phyloP scores from a whole-genome alignment of 225 moss, liverwort and hornwort genomes.

The Antitrichia curtipendula region DNA sequence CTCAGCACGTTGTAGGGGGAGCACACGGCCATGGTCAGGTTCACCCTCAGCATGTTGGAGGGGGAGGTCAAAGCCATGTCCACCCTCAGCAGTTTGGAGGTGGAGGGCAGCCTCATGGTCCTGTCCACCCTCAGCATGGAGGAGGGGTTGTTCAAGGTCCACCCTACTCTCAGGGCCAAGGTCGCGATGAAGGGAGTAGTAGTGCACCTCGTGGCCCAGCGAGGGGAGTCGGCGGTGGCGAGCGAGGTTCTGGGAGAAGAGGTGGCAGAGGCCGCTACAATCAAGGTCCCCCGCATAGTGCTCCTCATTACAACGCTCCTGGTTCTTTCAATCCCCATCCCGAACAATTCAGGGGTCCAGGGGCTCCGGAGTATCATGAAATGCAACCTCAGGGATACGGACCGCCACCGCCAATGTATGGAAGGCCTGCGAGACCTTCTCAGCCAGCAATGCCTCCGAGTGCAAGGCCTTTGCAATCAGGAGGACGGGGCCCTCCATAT shows the following conservation, averaged over 20 bases:
- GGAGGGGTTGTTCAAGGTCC: slow-evolving; percentile 7
- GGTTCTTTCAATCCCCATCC: slow-evolving; percentile 21
- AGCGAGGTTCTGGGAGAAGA: slow-evolving; percentile 41
- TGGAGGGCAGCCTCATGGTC: not conserved
- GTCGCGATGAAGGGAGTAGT: not conserved
- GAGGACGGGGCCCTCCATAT: slow-evolving; percentile 10
- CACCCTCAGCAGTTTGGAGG: slow-evolving; percentile 10
- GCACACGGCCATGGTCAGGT: slow-evolving; percentile 3
- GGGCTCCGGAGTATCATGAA: slow-evolving; percentile 12
- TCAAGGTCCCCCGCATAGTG: slow-evolving; percentile 3
- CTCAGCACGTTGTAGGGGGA: not conserved
- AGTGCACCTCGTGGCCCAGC: slow-evolving; percentile 11
- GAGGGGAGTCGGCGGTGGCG: slow-evolving; percentile 34
- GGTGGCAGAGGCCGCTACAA: slow-evolving; percentile 43
- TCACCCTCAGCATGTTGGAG: not conserved
- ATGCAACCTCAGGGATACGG: slow-evolving; percentile 29
- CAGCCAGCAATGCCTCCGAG: slow-evolving; percentile 13
- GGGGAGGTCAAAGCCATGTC: not conserved
- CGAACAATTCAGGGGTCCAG: slow-evolving; percentile 21
- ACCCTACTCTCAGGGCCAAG: slow-evolving; percentile 3
- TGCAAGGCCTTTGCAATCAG: slow-evolving; percentile 13
- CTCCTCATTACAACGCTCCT: slow-evolving; percentile 1
- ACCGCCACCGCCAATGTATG: slow-evolving; percentile 20
- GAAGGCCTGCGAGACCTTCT: slow-evolving; percentile 22
- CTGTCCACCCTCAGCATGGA: not conserved